Percentiles rank a stretch among this genome's conserved stretches.
Evolutionary conservation across 2,329 filamentous ascomycete genomes (phyloP).

Genomic region (Diaporthe sp.): DNA sequence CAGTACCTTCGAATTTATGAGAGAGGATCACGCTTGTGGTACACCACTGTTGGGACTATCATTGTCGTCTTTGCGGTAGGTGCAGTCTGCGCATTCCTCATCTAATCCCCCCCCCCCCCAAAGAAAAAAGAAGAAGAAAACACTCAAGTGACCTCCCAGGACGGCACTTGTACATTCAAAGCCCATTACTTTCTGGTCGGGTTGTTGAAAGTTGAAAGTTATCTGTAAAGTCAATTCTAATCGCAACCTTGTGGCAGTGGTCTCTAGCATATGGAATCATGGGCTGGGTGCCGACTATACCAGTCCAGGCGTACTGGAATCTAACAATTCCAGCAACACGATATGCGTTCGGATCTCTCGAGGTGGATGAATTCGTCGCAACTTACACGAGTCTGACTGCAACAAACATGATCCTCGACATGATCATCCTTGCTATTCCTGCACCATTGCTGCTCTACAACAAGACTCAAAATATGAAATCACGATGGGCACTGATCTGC

Average conservation of each 20-base stretch:
- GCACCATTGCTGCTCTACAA: conserved; percentile 43
- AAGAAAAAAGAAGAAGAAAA: too few species aligned
- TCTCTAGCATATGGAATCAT: conserved; percentile 44
- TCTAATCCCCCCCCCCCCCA: neutral
- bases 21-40: conserved; percentile 29
- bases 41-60: conserved; percentile 38
- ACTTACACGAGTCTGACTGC: conserved; percentile 44
- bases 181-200: neutral
- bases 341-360: conserved; percentile 46
- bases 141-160: neutral
- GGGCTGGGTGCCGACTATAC: conserved; percentile 46
- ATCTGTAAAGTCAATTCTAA: neutral
- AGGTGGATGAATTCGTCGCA: conserved; percentile 39
- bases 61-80: conserved; percentile 38
- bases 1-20: conserved; percentile 39
- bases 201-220: too few species aligned
- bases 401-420: conserved; percentile 46
- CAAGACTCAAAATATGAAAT: conserved; percentile 41
- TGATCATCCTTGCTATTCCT: conserved; percentile 45
- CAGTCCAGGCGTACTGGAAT: conserved; percentile 46
- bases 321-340: conserved; percentile 29
- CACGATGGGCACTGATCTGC: conserved; percentile 41
- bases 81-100: neutral
- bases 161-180: too few species aligned
- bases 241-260: conserved; percentile 37